Base-by-base conservation (phyloP, 2,329 filamentous ascomycete species). In the Colletotrichum cordylinicola region DNA sequence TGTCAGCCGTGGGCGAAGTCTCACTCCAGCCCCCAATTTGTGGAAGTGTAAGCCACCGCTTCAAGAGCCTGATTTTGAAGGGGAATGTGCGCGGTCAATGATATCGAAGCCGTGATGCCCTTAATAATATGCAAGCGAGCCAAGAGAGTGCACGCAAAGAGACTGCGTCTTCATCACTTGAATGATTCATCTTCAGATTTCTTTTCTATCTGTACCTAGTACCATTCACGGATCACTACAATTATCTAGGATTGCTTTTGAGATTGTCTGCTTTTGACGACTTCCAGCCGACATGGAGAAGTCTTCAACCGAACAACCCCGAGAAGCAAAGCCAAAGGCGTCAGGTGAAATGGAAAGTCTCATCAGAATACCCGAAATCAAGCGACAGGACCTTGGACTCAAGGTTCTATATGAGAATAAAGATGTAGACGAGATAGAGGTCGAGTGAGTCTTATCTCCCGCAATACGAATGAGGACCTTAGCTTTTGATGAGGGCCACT, bases 81-180 rank as follows among this genome's bases (percentile, higher is more conserved):
- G 39, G 0, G 0, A 48, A 48, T 48, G 18, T 48, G n/a, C n/a
- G n/a, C n/a, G 18, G 18, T 48, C 18, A 48, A n/a, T 43, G 9
- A 43, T 10, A 18, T 12, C 18, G 39, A 43, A n/a, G 5, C 3
- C 39, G n/a, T 48, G 18, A 48, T 48, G 6, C 18, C 18, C 39
- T 48, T 48, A 7, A 48, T 48, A 48, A n/a, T 2, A 48, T 48
- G 18, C 18, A 48, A 18, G 39, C 9, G 0, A 48, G 9, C 39
- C 18, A 48, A 48, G 39, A 18, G 9, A 18, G 0, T 48, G 39
- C 10, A 9, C 39, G 39, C 39, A n/a, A 48, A 18, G 10, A 48
- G 9, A 6, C 18, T n/a, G 18, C 0, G 9, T 48, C 10, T 12
- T 0, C 0, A n/a, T 12, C 9, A 48, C 39, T 48, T 10, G 18